phyloP scores from a whole-genome alignment of 2,329 filamentous ascomycete genomes.

The Daldinia sp. region DNA sequence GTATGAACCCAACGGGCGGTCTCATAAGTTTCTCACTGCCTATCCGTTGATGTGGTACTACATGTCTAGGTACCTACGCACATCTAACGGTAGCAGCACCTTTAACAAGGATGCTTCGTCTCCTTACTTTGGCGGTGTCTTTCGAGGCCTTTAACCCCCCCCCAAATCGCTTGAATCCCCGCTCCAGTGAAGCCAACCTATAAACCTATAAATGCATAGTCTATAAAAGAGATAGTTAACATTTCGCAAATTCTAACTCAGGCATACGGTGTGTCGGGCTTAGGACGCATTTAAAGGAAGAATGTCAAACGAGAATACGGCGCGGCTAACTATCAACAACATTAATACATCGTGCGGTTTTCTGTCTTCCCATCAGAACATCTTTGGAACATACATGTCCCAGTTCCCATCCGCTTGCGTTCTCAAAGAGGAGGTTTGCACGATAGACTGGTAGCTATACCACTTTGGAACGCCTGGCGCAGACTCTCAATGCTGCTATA shows the following conservation, averaged over 20 bases:
- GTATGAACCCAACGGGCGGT: not conserved
- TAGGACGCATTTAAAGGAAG: too few species aligned
- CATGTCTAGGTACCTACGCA: not conserved
- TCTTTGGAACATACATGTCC: not conserved
- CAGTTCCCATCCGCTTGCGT: not conserved
- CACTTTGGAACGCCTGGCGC: constrained; percentile 41
- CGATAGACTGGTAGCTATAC: constrained; percentile 40
- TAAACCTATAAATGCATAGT: not conserved
- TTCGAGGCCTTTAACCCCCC: not conserved
- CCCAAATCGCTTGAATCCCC: too few species aligned
- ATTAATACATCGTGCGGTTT: not conserved
- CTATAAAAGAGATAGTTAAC: not conserved
- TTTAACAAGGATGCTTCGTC: not conserved
- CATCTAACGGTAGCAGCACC: not conserved
- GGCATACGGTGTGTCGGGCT: not conserved
- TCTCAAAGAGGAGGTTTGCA: constrained; percentile 39
- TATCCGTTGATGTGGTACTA: not conserved
- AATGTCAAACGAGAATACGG: not conserved
- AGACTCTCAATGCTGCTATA: constrained; percentile 46
- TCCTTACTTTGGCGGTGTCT: not conserved
- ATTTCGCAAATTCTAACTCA: not conserved
- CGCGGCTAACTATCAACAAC: not conserved
- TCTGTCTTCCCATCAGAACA: not conserved
- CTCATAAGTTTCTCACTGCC: not conserved
- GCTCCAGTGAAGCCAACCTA: not conserved